Percentiles rank a stretch among this genome's conserved stretches.
phyloP scores from a whole-genome alignment of 176 grass and related monocot species.

The Juncus effusus region DNA sequence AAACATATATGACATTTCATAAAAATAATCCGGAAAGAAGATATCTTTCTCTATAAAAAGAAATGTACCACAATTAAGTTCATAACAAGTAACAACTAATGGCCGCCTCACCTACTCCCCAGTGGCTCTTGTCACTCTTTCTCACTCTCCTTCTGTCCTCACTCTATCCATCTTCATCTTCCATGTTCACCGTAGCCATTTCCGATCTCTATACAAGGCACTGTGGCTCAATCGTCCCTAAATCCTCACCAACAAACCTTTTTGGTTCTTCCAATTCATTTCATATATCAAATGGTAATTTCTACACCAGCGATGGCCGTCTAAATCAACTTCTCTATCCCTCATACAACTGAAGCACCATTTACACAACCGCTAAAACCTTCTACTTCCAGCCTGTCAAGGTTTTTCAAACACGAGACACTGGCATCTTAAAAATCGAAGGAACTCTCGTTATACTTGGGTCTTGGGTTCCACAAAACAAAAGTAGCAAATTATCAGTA shows the following conservation, averaged over 20 bases:
- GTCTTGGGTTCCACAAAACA: neutral
- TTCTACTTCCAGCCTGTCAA: constrained; percentile 39
- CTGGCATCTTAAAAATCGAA: constrained; percentile 45
- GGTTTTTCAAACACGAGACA: constrained; percentile 32
- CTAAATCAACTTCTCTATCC: constrained; percentile 34
- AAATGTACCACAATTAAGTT: too few relatives aligned
- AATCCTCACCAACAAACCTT: constrained; percentile 18
- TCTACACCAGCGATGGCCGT: constrained; percentile 46
- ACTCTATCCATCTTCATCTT: constrained; percentile 5
- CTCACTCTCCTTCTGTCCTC: constrained; percentile 18
- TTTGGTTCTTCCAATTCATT: neutral
- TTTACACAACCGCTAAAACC: constrained; percentile 1
- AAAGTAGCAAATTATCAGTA: constrained; percentile 29
- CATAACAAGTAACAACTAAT: too few relatives aligned
- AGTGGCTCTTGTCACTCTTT: too few relatives aligned
- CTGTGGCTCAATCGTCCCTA: constrained; percentile 34
- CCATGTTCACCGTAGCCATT: neutral
- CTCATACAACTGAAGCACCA: constrained; percentile 32
- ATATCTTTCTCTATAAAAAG: too few relatives aligned
- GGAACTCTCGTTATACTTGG: constrained; percentile 57
- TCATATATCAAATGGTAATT: constrained; percentile 45
- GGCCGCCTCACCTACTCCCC: too few relatives aligned
- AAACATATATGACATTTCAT: too few relatives aligned
- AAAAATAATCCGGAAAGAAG: too few relatives aligned
- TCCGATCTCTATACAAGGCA: constrained; percentile 39